Evolutionary conservation across 257 asterid species (phyloP).

Genomic region (Solanum boliviense): DNA sequence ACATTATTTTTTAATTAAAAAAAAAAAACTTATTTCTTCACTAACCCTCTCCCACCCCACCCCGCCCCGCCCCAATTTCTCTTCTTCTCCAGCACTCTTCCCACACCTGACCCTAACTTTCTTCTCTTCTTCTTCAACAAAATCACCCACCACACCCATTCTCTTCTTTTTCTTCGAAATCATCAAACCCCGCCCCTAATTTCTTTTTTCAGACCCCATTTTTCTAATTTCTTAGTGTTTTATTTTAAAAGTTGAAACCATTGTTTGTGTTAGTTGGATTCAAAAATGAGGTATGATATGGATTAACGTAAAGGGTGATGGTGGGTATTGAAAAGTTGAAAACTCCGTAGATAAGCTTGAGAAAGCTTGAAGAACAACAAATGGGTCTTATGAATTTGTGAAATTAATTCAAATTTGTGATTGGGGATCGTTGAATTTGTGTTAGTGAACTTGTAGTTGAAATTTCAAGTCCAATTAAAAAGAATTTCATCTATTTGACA

Average conservation of each 20-base stretch:
- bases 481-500: background rate
- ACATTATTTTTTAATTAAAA: too few relatives aligned
- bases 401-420: background rate
- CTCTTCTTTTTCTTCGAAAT: background rate
- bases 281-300: background rate
- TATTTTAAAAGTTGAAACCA: background rate
- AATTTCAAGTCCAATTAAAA: background rate
- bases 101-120: background rate
- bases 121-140: background rate
- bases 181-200: background rate
- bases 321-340: background rate
- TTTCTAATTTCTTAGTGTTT: background rate
- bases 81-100: background rate
- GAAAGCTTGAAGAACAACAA: background rate
- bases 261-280: background rate
- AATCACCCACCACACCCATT: background rate
- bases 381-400: background rate
- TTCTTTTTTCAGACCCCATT: background rate
- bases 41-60: background rate
- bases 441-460: background rate
- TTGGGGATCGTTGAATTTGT: background rate
- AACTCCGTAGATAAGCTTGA: background rate
- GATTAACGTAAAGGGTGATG: background rate
- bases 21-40: background rate
- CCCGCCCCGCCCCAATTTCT: background rate